Evolutionary conservation across 2,329 filamentous ascomycete genomes (phyloP), one percentile per base, ranked within the genome.

Genomic region (Incumbomyces lentus): DNA sequence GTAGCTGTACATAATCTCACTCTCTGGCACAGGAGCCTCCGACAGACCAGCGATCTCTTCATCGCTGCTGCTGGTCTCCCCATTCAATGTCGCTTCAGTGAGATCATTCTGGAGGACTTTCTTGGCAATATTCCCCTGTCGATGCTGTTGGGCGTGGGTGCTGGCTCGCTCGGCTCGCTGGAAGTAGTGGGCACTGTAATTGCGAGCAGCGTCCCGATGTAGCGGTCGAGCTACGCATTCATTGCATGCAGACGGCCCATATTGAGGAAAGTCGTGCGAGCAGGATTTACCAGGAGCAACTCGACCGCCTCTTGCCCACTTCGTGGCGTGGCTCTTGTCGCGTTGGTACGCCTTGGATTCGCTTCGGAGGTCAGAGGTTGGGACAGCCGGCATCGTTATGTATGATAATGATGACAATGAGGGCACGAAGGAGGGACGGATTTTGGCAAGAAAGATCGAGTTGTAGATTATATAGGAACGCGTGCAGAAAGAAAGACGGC

Each of bases 1-100:
- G 62, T 69, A 79, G 35, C 71, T 74, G 62, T 76, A 75, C 41
- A 73, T 64, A 49, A 75, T 64, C 31, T 71, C 71, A 30, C 66
- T 67, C 19, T 64, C 63, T 12, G 68, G 68, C 38, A 69, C 65
- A 31, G 68, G 64, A 46, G 69, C 69, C 19, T 67, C 66, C 11
- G 68, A 71, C 22, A 60, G 58, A 30, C 65, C 64, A n/a, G 47
- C 47, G 30, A 58, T 52, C 16, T 59, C 56, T 41, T 64, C 62
- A 29, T 60, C 59, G 30, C 63, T 64, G 8, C 58, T 62, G 41
- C 60, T 61, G 17, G 61, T 61, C 18, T 47, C 45, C 38, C 48
- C 46, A 13, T 57, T 56, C 22, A 58, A 55, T 7, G 66, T 52
- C 3, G 58, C 61, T 47, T 68, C 64, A 14, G 56, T 55, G 26